These are phyloP conservation scores for Penicillium sp. DNA, from an alignment of 2,329 filamentous ascomycete genomes.

Conservation along the genomic window DNA sequence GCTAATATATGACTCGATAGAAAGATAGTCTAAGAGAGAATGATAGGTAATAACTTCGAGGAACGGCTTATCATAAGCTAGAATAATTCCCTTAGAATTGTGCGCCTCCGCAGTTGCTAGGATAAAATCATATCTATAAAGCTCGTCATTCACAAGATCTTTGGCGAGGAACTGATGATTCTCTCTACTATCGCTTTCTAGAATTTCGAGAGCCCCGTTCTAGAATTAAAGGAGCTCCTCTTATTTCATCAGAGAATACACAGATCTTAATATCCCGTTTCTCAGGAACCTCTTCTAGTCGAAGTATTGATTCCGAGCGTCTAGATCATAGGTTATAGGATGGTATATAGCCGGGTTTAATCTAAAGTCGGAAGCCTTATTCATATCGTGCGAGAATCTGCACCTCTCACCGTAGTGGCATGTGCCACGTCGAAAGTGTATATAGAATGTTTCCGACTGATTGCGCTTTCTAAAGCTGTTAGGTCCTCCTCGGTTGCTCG, in stretches of 20 bases:
- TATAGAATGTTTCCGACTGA: not conserved
- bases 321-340: not conserved
- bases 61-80: not conserved
- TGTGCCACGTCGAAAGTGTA: constrained; percentile 3
- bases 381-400: constrained; percentile 6
- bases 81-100: not conserved
- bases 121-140: constrained; percentile 3
- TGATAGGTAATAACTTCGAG: constrained; percentile 9
- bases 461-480: constrained; percentile 5
- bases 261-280: not conserved
- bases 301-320: constrained; percentile 8
- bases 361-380: not conserved
- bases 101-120: constrained; percentile 1
- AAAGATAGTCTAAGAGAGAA: constrained; percentile 10
- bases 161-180: constrained; percentile 7
- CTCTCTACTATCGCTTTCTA: constrained; percentile 5
- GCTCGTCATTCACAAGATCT: constrained; percentile 7
- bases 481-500: constrained; percentile 2
- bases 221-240: constrained; percentile 1
- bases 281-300: constrained; percentile 6
- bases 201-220: constrained; percentile 8
- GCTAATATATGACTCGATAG: constrained; percentile 9
- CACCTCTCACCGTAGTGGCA: constrained; percentile 6
- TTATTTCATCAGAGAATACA: not conserved
- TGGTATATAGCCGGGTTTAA: not conserved